These are phyloP conservation scores for Ascochyta clinopodiicola DNA, from an alignment of 2,329 filamentous ascomycete genomes.

Conservation along the genomic window DNA sequence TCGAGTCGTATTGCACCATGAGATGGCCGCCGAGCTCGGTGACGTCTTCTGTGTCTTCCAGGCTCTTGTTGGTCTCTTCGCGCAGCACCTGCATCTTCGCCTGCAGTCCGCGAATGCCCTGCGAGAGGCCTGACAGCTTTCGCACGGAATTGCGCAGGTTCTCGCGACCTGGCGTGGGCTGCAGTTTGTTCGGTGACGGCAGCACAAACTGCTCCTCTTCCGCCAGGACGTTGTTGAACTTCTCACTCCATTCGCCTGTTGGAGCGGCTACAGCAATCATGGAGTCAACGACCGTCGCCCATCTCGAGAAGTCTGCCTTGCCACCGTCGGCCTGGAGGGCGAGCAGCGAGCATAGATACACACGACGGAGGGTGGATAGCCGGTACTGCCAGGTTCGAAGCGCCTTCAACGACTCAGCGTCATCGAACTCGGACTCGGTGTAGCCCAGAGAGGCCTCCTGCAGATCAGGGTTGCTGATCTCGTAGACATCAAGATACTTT, in stretches of 20 bases:
- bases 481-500: conserved; percentile 81
- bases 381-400: conserved; percentile 71
- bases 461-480: conserved; percentile 56
- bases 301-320: conserved; percentile 76
- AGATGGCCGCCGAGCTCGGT: conserved; percentile 79
- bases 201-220: conserved; percentile 73
- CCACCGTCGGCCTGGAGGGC: conserved; percentile 84
- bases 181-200: conserved; percentile 63
- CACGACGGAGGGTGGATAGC: conserved; percentile 79
- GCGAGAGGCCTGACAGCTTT: conserved; percentile 85
- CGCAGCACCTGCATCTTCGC: conserved; percentile 91
- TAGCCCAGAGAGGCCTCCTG: conserved; percentile 60
- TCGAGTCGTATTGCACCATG: conserved; percentile 91
- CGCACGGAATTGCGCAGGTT: conserved; percentile 85
- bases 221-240: conserved; percentile 71
- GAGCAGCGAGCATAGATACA: conserved; percentile 86
- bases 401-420: conserved; percentile 78
- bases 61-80: conserved; percentile 82
- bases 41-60: conserved; percentile 73
- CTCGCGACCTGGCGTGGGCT: conserved; percentile 75
- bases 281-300: conserved; percentile 78
- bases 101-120: conserved; percentile 88
- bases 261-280: conserved; percentile 70
- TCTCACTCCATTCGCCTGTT: conserved; percentile 68
- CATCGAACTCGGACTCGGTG: conserved; percentile 72